These are phyloP conservation scores for Xylaria sp. DNA, from an alignment of 2,329 filamentous ascomycete genomes.

Conservation along the genomic window DNA sequence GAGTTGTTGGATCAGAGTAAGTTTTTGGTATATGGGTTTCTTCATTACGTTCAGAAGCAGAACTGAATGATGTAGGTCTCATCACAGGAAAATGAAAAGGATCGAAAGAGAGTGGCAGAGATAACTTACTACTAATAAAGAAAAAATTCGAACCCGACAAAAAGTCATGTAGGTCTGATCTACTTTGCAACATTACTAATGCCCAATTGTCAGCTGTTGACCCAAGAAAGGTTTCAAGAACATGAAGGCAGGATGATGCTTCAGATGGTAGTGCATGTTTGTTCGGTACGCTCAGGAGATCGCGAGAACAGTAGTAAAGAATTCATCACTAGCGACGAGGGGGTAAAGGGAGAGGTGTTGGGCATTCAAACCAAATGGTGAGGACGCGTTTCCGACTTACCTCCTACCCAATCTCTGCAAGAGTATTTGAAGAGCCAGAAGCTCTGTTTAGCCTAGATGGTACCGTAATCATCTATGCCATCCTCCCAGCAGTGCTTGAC, in stretches of 20 bases:
- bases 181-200: slow-evolving; percentile 2
- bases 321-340: slow-evolving; percentile 63
- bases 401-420: slow-evolving; percentile 3
- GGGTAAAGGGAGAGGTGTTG: neutral
- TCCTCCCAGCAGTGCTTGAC: neutral
- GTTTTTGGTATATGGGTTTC: slow-evolving; percentile 74
- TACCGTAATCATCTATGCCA: neutral
- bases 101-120: neutral
- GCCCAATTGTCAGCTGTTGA: slow-evolving; percentile 35
- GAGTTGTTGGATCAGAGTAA: slow-evolving; percentile 56
- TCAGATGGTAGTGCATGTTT: slow-evolving; percentile 85
- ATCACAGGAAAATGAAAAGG: slow-evolving; percentile 64
- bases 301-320: slow-evolving; percentile 69
- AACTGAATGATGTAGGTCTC: slow-evolving; percentile 73
- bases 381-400: slow-evolving; percentile 26
- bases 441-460: neutral
- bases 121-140: slow-evolving; percentile 25
- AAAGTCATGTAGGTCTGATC: neutral
- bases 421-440: neutral
- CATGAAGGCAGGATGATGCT: slow-evolving; percentile 51
- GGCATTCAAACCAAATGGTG: neutral
- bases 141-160: no score
- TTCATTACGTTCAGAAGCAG: slow-evolving; percentile 79
- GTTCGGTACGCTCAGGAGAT: slow-evolving; percentile 69
- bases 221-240: slow-evolving; percentile 29